phyloP scores from a whole-genome alignment of 306 rosid species.

The Medicago lupulina region DNA sequence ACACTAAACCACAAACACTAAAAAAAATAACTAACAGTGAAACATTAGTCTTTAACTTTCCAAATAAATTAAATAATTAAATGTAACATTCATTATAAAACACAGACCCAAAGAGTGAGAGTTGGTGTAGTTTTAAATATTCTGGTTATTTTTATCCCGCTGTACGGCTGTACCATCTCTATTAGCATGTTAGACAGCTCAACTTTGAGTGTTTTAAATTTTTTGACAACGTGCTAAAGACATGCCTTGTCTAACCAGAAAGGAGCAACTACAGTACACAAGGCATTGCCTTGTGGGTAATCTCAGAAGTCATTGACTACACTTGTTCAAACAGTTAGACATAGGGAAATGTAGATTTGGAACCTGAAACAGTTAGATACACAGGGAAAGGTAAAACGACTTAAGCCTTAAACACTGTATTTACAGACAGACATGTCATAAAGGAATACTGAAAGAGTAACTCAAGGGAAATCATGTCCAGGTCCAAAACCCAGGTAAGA shows the following conservation, averaged over 20 bases:
- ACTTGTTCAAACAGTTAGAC: background rate
- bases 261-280: background rate
- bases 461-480: constrained; percentile 11
- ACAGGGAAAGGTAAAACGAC: background rate
- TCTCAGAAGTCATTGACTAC: background rate
- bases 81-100: background rate
- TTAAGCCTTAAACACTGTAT: background rate
- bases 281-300: too few relatives aligned
- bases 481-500: background rate
- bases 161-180: background rate
- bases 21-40: background rate
- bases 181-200: background rate
- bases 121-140: background rate
- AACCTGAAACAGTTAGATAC: background rate
- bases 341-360: background rate
- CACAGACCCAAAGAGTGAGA: background rate
- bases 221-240: background rate
- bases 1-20: background rate
- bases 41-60: background rate
- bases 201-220: background rate
- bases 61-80: background rate
- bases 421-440: background rate
- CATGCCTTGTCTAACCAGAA: background rate
- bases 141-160: background rate
- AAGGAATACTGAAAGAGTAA: background rate